A percentile compares a stretch with the other conserved stretches of the same genome.
These are phyloP conservation scores for Lathyrus aphaca DNA, from an alignment of 306 rosid genomes.

Conservation along the genomic window DNA sequence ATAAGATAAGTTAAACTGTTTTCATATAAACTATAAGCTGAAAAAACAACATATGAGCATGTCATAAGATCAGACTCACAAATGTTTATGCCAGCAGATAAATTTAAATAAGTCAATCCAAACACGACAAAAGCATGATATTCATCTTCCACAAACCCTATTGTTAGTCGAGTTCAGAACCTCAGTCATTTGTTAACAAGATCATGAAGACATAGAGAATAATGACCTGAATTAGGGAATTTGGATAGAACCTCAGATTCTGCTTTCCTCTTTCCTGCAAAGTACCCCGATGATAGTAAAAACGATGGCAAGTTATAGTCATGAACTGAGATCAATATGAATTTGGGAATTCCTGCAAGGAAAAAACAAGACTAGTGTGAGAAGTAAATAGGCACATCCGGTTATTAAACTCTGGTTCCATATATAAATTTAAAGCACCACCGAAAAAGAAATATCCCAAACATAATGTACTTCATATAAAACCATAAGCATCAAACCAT, in stretches of 20 bases:
- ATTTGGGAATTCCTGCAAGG: constrained; percentile 86
- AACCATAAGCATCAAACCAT: too few species aligned
- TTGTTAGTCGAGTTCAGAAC: constrained; percentile 2
- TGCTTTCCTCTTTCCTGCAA: constrained; percentile 96
- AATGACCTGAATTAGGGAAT: constrained; percentile 83
- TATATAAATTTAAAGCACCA: constrained; percentile 1
- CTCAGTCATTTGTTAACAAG: constrained; percentile 22
- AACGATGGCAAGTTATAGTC: constrained; percentile 87
- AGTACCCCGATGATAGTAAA: constrained; percentile 83
- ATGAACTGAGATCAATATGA: constrained; percentile 86
- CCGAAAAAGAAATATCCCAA: background rate
- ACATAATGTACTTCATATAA: too few species aligned
- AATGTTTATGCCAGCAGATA: too few species aligned
- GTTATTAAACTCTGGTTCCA: constrained; percentile 9
- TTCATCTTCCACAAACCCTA: constrained; percentile 26
- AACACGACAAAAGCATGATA: constrained; percentile 1
- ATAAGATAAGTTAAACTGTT: background rate
- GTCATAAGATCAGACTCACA: background rate
- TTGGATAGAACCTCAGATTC: constrained; percentile 95
- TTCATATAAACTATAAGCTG: background rate
- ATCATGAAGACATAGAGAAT: constrained; percentile 29
- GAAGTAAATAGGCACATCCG: constrained; percentile 2
- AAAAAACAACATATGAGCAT: background rate
- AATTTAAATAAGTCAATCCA: background rate
- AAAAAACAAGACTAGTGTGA: background rate